phyloP scores from a whole-genome alignment of 2,329 filamentous ascomycete genomes.

The Biscogniauxia mediterranea region DNA sequence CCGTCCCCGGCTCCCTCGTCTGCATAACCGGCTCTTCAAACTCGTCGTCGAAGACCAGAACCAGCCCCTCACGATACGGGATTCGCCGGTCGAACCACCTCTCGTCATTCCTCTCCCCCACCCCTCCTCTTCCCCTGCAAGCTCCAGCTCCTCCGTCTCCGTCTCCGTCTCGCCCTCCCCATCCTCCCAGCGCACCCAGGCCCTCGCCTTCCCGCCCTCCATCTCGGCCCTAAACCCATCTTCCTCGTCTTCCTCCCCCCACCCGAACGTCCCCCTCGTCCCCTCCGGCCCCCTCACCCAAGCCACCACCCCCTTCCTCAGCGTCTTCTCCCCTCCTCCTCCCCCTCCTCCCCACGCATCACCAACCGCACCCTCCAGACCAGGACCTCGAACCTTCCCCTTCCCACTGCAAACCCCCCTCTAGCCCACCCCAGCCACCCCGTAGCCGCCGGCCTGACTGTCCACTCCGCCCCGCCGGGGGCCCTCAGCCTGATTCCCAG shows the following conservation, averaged over 20 bases:
- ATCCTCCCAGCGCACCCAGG: slow-evolving; percentile 9
- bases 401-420: slow-evolving; percentile 37
- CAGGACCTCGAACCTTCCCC: slow-evolving; percentile 35
- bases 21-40: slow-evolving; percentile 15
- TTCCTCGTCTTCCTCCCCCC: slow-evolving; percentile 10
- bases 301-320: slow-evolving; percentile 4
- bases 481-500: slow-evolving; percentile 30
- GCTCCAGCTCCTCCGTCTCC: slow-evolving; percentile 8
- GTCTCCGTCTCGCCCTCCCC: neutral
- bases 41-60: slow-evolving; percentile 12
- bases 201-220: slow-evolving; percentile 8
- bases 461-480: slow-evolving; percentile 28
- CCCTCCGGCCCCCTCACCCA: slow-evolving; percentile 15
- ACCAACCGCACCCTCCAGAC: slow-evolving; percentile 18
- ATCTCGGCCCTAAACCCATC: slow-evolving; percentile 2
- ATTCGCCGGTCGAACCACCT: slow-evolving; percentile 11
- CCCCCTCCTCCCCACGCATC: slow-evolving; percentile 1
- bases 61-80: slow-evolving; percentile 1
- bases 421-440: slow-evolving; percentile 35
- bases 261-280: slow-evolving; percentile 19
- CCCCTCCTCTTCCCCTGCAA: neutral
- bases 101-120: slow-evolving; percentile 7
- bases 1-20: slow-evolving; percentile 11
- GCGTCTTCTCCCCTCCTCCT: slow-evolving; percentile 1
- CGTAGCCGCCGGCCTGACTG: slow-evolving; percentile 28